These are phyloP conservation scores for Boletus tomentosulus DNA, from an alignment of 768 basidiomycete genomes.

Conservation along the genomic window DNA sequence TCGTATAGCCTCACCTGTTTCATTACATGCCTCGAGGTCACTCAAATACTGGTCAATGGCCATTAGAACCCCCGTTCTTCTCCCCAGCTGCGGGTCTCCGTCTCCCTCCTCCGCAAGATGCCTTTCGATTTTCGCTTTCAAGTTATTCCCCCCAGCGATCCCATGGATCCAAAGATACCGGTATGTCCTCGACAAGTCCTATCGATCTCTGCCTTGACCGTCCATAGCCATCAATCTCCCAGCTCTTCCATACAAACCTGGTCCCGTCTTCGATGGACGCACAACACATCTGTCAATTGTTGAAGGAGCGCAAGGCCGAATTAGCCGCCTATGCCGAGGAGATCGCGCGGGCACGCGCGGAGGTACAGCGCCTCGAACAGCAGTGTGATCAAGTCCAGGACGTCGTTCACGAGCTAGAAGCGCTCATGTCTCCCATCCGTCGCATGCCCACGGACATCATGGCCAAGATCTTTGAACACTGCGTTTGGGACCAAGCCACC, in stretches of 20 bases:
- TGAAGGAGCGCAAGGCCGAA: constrained; percentile 14
- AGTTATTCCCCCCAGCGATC: neutral
- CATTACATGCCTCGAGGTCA: neutral
- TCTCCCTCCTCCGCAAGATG: neutral
- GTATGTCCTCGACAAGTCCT: constrained; percentile 12
- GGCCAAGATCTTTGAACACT: constrained; percentile 24
- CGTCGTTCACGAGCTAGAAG: constrained; percentile 25
- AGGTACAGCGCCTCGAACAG: constrained; percentile 17
- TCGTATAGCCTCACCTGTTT: neutral
- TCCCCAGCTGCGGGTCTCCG: neutral
- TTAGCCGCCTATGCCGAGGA: constrained; percentile 15
- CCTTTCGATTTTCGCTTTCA: neutral
- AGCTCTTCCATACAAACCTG: constrained; percentile 27
- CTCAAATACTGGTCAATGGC: neutral
- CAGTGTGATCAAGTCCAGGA: constrained; percentile 3
- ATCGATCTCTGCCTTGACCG: neutral
- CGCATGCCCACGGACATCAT: constrained; percentile 32
- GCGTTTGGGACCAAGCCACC: constrained; percentile 7
- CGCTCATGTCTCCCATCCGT: constrained; percentile 27
- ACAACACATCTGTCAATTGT: constrained; percentile 9
- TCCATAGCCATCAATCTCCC: constrained; percentile 21
- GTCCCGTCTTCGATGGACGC: constrained; percentile 25
- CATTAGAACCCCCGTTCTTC: neutral
- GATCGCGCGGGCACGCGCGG: constrained; percentile 20
- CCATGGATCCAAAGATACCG: constrained; percentile 19